Percentiles rank a stretch among this genome's conserved stretches.
phyloP scores from a whole-genome alignment of 768 basidiomycete genomes.

The Kwoniella europaea region DNA sequence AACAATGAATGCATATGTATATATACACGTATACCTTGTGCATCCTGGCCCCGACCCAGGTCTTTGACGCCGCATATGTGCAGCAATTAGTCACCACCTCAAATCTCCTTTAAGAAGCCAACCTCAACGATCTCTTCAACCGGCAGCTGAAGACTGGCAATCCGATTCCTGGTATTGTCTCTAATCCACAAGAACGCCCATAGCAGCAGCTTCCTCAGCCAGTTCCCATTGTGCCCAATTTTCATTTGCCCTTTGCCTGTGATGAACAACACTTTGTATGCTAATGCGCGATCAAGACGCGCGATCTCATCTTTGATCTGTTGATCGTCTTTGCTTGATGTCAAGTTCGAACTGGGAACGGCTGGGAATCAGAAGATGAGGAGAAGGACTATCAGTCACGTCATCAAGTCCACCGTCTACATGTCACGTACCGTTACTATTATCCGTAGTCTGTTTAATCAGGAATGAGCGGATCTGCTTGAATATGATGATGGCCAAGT shows the following conservation, averaged over 20 bases:
- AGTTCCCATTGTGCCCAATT: not conserved
- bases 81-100: not conserved
- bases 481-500: not conserved
- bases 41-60: no score
- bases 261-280: slow-evolving; percentile 4
- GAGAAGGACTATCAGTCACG: not conserved
- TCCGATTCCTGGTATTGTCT: slow-evolving; percentile 13
- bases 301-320: not conserved
- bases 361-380: not conserved
- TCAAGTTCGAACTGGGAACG: not conserved
- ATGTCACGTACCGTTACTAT: not conserved
- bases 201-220: not conserved
- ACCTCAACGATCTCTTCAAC: not conserved
- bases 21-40: no score
- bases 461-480: not conserved
- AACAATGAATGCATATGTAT: no score
- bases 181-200: slow-evolving; percentile 3
- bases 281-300: not conserved
- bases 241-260: slow-evolving; percentile 11
- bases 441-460: not conserved
- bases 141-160: not conserved
- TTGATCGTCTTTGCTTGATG: no score
- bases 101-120: slow-evolving; percentile 6
- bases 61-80: no score
- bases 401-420: not conserved